phyloP scores from a whole-genome alignment of 2,329 filamentous ascomycete genomes.

The Fusarium sp. region DNA sequence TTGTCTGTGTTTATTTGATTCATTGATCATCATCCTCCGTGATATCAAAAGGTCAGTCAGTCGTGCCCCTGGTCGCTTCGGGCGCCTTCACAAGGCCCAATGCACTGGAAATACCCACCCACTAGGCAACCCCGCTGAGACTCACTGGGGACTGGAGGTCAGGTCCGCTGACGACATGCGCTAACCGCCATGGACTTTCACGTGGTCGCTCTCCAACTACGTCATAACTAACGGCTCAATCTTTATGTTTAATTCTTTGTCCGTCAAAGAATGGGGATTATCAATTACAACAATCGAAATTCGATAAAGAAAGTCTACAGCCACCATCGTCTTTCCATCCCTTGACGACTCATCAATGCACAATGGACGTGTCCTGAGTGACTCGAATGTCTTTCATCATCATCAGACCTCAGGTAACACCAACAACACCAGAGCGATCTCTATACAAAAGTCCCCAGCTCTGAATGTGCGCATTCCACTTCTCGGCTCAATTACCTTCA shows the following conservation, averaged over 20 bases:
- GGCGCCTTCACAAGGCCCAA: slow-evolving; percentile 24
- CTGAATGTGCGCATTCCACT: slow-evolving; percentile 22
- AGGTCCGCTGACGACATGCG: slow-evolving; percentile 44
- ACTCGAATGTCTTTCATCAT: slow-evolving; percentile 21
- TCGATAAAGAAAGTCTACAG: neutral
- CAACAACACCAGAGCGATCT: slow-evolving; percentile 18
- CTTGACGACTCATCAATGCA: neutral
- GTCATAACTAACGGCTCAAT: slow-evolving; percentile 28
- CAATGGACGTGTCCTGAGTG: slow-evolving; percentile 8
- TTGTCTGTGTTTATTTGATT: neutral
- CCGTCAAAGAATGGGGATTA: slow-evolving; percentile 10
- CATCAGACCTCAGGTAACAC: slow-evolving; percentile 32
- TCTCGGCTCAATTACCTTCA: slow-evolving; percentile 17
- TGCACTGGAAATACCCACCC: slow-evolving; percentile 19
- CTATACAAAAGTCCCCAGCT: slow-evolving; percentile 31
- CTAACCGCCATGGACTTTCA: slow-evolving; percentile 32
- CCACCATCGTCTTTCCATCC: neutral
- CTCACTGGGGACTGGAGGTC: slow-evolving; percentile 12
- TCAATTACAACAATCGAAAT: slow-evolving; percentile 3
- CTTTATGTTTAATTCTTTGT: slow-evolving; percentile 9
- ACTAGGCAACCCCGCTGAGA: slow-evolving; percentile 26
- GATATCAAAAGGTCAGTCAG: slow-evolving; percentile 17
- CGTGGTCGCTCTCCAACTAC: slow-evolving; percentile 33
- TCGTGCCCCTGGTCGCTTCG: slow-evolving; percentile 29
- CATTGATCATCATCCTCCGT: neutral